Base-by-base conservation (phyloP, 2,329 filamentous ascomycete species). In the Zasmidium citrigriseum region DNA sequence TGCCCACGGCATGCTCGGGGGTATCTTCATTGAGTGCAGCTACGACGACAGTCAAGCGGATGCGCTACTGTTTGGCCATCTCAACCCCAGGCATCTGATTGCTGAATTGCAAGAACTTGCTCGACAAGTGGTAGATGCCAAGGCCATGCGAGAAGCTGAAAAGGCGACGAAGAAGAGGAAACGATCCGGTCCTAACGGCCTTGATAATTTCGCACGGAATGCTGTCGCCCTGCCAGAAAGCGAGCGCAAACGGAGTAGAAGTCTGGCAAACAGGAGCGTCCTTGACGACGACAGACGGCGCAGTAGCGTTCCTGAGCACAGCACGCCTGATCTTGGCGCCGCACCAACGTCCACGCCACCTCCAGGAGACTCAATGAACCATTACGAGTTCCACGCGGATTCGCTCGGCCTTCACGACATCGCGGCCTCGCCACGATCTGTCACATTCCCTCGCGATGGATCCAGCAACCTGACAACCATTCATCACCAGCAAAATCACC, bases 11-110 rank as follows among this genome's bases (percentile, higher is more conserved):
- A 80, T 83, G 3, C 81, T 99, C 0, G 83, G 82, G 0, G 93
- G 89, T 11, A 89, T 99, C 12, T 93, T 98, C 70, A 96, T 99
- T 67, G 95, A 99, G 78, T 98, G 93, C 74, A 96, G 91, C 61
- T 99, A 93, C 73, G 89, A 91, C 61, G 89, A 97, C 72, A 84
- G 85, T 7, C 89, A 92, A 68, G 82, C 85, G 21, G 87, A 95
- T 60, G 87, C 89, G 51, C 84, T 87, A 0, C 81, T 99, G 0
- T 99, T 92, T 64, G 95, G 95, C 0, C 95, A 99, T 68, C 79
- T 99, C 14, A 90, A 91, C 38, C 95, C 95, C 0, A 82, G 86
- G 0, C 95, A 91, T 72, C 76, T 99, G 12, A 85, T 93, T 22
- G 84, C 89, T 47, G 95, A 99, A 74, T 80, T 99, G 58, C 80